These are phyloP conservation scores for Heliamphora ciliata DNA, from an alignment of 179 eudicot genomes.

Conservation along the genomic window DNA sequence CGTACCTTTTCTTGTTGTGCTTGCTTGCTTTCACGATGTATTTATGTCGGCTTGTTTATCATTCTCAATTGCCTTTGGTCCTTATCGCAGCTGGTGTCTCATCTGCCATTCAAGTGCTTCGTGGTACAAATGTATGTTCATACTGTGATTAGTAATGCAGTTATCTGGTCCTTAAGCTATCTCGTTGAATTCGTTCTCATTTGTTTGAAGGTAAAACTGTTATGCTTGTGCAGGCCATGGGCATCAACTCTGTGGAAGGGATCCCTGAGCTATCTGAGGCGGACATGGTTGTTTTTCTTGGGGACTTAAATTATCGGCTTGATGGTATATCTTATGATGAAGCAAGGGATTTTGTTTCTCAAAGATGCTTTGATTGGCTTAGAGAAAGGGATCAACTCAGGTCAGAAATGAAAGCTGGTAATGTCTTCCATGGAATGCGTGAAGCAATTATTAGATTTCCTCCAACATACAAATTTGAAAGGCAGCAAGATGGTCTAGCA, in stretches of 20 bases:
- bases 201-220: not conserved
- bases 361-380: conserved; percentile 96
- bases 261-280: conserved; percentile 90
- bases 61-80: conserved; percentile 50
- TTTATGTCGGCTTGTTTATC: conserved; percentile 41
- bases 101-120: conserved; percentile 60
- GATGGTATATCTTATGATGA: conserved; percentile 97
- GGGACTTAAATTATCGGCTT: conserved; percentile 94
- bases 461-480: conserved; percentile 95
- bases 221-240: conserved; percentile 41
- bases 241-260: conserved; percentile 42
- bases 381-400: conserved; percentile 84
- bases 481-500: conserved; percentile 81
- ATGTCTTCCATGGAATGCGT: conserved; percentile 97
- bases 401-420: conserved; percentile 87
- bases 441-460: conserved; percentile 82
- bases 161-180: conserved; percentile 7
- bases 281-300: conserved; percentile 92
- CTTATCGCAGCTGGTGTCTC: conserved; percentile 74
- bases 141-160: conserved; percentile 1
- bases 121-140: conserved; percentile 61
- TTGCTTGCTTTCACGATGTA: conserved; percentile 47
- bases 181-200: not conserved
- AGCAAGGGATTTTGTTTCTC: conserved; percentile 95
- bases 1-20: conserved; percentile 43